Percentiles rank a stretch among this genome's conserved stretches.
phyloP scores from a whole-genome alignment of 805 yeast genomes.

The Ogataea nitratoaversa region DNA sequence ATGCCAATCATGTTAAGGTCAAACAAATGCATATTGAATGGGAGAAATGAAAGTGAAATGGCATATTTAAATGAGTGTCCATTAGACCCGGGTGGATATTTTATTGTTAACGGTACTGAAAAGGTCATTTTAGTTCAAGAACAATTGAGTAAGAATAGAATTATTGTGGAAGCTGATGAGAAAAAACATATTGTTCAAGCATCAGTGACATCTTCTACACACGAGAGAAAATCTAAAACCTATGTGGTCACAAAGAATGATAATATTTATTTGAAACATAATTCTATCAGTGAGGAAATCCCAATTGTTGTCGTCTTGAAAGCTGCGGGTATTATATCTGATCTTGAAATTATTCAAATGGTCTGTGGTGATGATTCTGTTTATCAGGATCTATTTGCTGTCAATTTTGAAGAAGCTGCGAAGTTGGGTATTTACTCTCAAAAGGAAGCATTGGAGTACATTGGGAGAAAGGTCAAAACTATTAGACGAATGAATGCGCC shows the following conservation, averaged over 20 bases:
- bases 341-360: conserved; percentile 86
- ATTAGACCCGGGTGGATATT: conserved; percentile 97
- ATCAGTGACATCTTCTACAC: conserved; percentile 95
- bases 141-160: conserved; percentile 93
- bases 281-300: conserved; percentile 90
- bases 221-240: conserved; percentile 96
- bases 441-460: conserved; percentile 86
- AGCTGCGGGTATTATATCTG: conserved; percentile 93
- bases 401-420: conserved; percentile 92
- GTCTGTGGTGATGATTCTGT: conserved; percentile 88
- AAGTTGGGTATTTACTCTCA: conserved; percentile 83
- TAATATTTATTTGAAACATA: conserved; percentile 86
- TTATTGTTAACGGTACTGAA: conserved; percentile 96
- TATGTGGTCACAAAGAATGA: conserved; percentile 91
- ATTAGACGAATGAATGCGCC: conserved; percentile 84
- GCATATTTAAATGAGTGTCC: conserved; percentile 92
- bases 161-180: conserved; percentile 96
- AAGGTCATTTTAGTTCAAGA: conserved; percentile 96
- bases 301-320: conserved; percentile 91
- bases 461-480: conserved; percentile 90
- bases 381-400: conserved; percentile 88
- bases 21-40: conserved; percentile 82
- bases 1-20: conserved; percentile 99
- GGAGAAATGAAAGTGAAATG: conserved; percentile 77
- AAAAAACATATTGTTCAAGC: conserved; percentile 94